phyloP scores from a whole-genome alignment of 805 yeast species.

The Groenewaldozyma tartarivorans region DNA sequence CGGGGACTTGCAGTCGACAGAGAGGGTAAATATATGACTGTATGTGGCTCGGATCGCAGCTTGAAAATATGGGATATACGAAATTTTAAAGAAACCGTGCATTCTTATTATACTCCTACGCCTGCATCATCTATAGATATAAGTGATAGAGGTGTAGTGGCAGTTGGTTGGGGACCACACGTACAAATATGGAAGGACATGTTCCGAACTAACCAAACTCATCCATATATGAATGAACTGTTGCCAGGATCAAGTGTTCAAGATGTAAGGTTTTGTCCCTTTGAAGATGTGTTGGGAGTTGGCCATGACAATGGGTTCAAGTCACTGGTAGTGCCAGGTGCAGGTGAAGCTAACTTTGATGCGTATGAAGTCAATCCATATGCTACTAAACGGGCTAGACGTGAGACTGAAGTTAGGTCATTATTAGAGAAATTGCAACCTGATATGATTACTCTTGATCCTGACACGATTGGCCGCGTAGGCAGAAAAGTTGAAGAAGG shows the following conservation, averaged over 20 bases:
- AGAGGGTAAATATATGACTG: conserved; percentile 90
- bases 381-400: conserved; percentile 88
- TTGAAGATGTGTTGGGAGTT: conserved; percentile 89
- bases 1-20: conserved; percentile 79
- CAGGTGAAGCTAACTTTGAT: conserved; percentile 97
- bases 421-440: conserved; percentile 83
- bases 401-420: conserved; percentile 79
- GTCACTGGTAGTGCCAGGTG: conserved; percentile 88
- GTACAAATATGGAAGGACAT: conserved; percentile 90
- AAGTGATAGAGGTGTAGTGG: conserved; percentile 78
- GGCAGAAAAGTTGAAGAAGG: conserved; percentile 49
- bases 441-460: conserved; percentile 88
- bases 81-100: conserved; percentile 55
- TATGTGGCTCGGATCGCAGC: conserved; percentile 76
- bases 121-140: conserved; percentile 74
- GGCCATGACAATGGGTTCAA: conserved; percentile 74
- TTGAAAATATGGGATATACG: conserved; percentile 92
- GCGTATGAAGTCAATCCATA: conserved; percentile 89
- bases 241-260: conserved; percentile 69
- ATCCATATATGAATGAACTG: conserved; percentile 89
- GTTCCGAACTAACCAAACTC: conserved; percentile 50
- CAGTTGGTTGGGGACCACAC: conserved; percentile 95
- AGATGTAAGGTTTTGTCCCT: conserved; percentile 72
- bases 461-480: conserved; percentile 75
- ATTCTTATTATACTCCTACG: conserved; percentile 61